Percentiles rank a stretch among this genome's conserved stretches.
Conservation (phyloP, 306 rosid genomes). For the Cucumis hystrix region DNA sequence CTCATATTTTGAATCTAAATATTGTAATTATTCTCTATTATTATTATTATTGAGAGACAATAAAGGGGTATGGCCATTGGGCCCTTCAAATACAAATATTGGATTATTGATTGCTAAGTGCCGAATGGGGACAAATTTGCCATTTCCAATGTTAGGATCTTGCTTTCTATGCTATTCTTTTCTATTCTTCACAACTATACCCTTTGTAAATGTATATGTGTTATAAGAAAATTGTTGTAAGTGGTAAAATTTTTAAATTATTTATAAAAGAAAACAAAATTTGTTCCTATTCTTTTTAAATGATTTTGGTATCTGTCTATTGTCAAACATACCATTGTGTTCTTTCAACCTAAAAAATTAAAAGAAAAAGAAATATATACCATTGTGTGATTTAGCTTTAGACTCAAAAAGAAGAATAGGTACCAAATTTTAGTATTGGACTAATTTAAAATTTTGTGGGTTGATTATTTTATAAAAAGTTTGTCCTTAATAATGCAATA, state of each 20-base stretch:
- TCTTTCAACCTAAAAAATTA: too few species aligned
- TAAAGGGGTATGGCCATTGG: neutral
- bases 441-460: too few species aligned
- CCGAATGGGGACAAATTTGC: conserved; percentile 20
- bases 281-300: too few species aligned
- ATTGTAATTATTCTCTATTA: too few species aligned
- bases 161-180: conserved; percentile 19
- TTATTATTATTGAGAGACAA: neutral
- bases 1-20: too few species aligned
- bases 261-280: too few species aligned
- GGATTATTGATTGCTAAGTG: conserved; percentile 8
- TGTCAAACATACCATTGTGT: neutral
- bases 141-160: conserved; percentile 28
- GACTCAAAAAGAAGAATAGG: neutral
- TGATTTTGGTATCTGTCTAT: neutral
- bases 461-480: neutral
- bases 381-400: neutral
- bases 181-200: too few species aligned
- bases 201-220: too few species aligned
- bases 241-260: too few species aligned
- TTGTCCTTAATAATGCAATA: neutral
- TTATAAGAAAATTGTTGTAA: too few species aligned
- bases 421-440: too few species aligned
- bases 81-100: neutral
- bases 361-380: too few species aligned